These are phyloP conservation scores for Kwoniella sp. DNA, from an alignment of 768 basidiomycete genomes.

Conservation along the genomic window DNA sequence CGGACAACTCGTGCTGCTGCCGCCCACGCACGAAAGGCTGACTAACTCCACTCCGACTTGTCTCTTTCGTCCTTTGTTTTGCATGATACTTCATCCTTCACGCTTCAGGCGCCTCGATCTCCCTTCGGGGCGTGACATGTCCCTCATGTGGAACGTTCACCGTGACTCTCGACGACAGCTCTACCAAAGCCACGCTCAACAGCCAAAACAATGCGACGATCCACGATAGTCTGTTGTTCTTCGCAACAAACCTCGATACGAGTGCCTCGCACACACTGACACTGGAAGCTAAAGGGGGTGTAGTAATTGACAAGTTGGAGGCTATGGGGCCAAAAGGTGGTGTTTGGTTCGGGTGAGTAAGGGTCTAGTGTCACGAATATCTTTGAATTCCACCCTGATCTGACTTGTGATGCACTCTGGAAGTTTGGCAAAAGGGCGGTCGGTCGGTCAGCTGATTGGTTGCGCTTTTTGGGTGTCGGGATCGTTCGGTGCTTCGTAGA, in stretches of 20 bases:
- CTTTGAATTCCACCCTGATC: too few species aligned
- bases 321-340: conserved; percentile 32
- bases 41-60: too few species aligned
- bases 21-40: too few species aligned
- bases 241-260: conserved; percentile 38
- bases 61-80: too few species aligned
- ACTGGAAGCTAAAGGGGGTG: conserved; percentile 26
- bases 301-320: conserved; percentile 36
- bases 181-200: conserved; percentile 16
- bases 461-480: too few species aligned
- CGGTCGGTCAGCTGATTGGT: too few species aligned
- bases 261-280: conserved; percentile 25
- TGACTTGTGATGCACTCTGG: too few species aligned
- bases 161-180: conserved; percentile 25
- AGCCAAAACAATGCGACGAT: conserved; percentile 20
- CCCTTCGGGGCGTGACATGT: conserved; percentile 31
- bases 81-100: background rate
- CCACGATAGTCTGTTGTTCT: conserved; percentile 36
- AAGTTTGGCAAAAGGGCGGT: too few species aligned
- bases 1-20: background rate
- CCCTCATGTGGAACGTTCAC: conserved; percentile 27
- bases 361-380: too few species aligned
- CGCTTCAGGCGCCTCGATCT: conserved; percentile 39
- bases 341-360: conserved; percentile 37
- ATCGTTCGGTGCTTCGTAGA: too few species aligned